phyloP scores from a whole-genome alignment of 164 flowering plant genomes.

The Akebia trifoliata region DNA sequence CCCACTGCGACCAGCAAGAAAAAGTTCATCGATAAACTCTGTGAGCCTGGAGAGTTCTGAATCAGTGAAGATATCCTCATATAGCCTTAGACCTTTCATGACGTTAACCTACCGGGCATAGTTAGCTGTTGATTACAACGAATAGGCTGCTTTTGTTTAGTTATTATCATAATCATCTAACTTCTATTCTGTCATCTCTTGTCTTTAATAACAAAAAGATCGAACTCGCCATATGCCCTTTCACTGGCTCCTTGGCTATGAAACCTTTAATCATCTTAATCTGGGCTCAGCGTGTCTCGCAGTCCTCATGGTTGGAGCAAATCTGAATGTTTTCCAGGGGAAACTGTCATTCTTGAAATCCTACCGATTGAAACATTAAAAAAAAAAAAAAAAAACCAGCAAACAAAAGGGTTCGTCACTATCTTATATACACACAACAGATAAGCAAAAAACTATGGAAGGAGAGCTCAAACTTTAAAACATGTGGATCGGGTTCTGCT shows the following conservation, averaged over 20 bases:
- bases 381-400: too few relatives aligned
- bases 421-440: too few relatives aligned
- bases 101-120: constrained; percentile 74
- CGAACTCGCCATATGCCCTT: constrained; percentile 91
- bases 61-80: constrained; percentile 69
- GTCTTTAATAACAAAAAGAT: constrained; percentile 24
- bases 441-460: too few relatives aligned
- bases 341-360: constrained; percentile 48
- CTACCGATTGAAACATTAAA: too few relatives aligned
- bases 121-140: too few relatives aligned
- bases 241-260: constrained; percentile 86
- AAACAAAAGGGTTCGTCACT: too few relatives aligned
- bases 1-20: constrained; percentile 75
- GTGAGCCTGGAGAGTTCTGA: constrained; percentile 60
- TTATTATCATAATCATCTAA: too few relatives aligned
- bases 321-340: constrained; percentile 32
- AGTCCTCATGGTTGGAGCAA: constrained; percentile 64
- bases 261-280: constrained; percentile 88
- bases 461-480: too few relatives aligned
- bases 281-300: constrained; percentile 46
- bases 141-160: too few relatives aligned
- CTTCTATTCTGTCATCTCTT: too few relatives aligned
- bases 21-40: constrained; percentile 59
- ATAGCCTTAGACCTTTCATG: constrained; percentile 80
- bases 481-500: too few relatives aligned